These are phyloP conservation scores for Suhomyces canberraensis DNA, from an alignment of 805 yeast species.

Conservation along the genomic window DNA sequence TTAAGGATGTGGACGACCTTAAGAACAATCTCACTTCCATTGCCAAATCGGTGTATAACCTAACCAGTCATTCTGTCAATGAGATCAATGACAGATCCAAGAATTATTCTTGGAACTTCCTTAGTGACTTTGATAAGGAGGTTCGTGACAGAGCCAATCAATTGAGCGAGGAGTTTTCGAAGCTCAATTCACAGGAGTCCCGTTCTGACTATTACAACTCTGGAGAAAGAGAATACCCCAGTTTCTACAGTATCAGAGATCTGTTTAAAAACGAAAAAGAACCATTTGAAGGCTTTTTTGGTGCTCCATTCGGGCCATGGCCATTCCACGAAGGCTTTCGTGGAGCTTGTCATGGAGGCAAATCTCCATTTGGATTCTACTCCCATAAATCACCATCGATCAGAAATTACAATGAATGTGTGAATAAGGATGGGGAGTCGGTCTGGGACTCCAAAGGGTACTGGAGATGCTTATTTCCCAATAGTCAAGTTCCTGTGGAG, in stretches of 20 bases:
- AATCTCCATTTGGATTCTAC: constrained; percentile 44
- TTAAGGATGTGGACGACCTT: constrained; percentile 22
- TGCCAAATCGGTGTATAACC: constrained; percentile 23
- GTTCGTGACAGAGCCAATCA: constrained; percentile 1
- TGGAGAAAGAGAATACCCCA: constrained; percentile 12
- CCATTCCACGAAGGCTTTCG: constrained; percentile 1
- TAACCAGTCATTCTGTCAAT: constrained; percentile 19
- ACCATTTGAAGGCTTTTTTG: constrained; percentile 1
- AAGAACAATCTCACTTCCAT: constrained; percentile 23
- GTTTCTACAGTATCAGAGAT: constrained; percentile 20
- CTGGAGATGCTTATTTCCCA: constrained; percentile 90
- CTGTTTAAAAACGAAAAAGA: constrained; percentile 5
- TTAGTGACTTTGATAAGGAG: constrained; percentile 9
- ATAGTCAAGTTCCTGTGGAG: constrained; percentile 33
- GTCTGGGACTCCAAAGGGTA: constrained; percentile 83
- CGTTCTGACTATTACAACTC: background rate
- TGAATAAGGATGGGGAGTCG: constrained; percentile 60
- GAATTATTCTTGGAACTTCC: constrained; percentile 17
- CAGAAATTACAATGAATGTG: constrained; percentile 59
- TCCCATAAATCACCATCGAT: constrained; percentile 59
- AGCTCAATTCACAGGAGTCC: background rate
- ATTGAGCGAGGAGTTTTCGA: background rate
- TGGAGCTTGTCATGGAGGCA: constrained; percentile 18
- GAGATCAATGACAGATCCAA: constrained; percentile 22
- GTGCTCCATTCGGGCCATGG: background rate